These are phyloP conservation scores for Thuidium tamariscinum DNA, from an alignment of 225 moss, liverwort and hornwort species.

Conservation along the genomic window DNA sequence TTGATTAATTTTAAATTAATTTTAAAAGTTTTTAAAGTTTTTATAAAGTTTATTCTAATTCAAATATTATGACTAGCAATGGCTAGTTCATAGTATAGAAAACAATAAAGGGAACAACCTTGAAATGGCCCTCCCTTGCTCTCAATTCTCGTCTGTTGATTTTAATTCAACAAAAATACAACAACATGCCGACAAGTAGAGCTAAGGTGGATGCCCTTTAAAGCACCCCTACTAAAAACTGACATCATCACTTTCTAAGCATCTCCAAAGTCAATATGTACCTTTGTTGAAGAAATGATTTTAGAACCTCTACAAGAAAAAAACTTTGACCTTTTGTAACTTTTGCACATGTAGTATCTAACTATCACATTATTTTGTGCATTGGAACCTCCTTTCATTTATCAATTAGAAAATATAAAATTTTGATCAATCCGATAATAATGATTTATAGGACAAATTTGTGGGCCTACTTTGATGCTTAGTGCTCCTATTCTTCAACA, in stretches of 20 bases:
- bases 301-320: not conserved
- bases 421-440: rapidly evolving
- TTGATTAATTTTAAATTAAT: no score
- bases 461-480: rapidly evolving
- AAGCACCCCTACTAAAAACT: no score
- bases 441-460: rapidly evolving
- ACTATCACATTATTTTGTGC: rapidly evolving
- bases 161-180: no score
- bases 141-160: no score
- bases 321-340: not conserved
- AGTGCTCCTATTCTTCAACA: not conserved
- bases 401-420: not conserved
- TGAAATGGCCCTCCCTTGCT: no score
- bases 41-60: no score
- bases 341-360: not conserved
- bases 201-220: not conserved
- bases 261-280: not conserved
- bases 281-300: not conserved
- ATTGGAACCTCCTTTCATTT: not conserved
- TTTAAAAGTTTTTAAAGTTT: no score
- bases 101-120: no score
- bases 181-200: not conserved
- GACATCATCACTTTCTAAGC: rapidly evolving
- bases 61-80: no score
- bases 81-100: no score